Base-by-base conservation (phyloP, 768 basidiomycete species). In the Pleurotus salmoneostramineus region DNA sequence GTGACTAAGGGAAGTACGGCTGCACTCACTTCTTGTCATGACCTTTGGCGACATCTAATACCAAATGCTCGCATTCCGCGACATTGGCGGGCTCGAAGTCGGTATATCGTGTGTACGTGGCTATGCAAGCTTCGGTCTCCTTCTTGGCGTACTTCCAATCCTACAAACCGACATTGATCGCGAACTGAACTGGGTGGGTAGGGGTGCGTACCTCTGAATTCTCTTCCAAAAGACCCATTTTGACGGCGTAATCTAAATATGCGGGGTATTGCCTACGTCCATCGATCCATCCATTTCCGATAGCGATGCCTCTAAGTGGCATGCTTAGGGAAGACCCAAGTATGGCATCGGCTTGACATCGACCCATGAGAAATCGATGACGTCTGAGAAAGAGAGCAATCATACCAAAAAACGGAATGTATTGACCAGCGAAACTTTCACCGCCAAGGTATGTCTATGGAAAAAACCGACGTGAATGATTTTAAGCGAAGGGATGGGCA, bases 201-300 rank as follows among this genome's bases (percentile, higher is more conserved):
- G 59, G 31, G 47, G 56, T 31, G 47, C n/a, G 44, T 43, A 93
- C 93, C 42, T 84, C 78, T 2, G 89, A 82, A 27, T 84, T 84
- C 62, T 81, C 77, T 64, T 89, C 88, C 51, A 98, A 71, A 34
- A 98, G 70, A 2, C 90, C 89, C 43, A 88, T 84, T 65, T 89
- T 86, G 46, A 90, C 80, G 1, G 87, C 87, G 66, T 88, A 98
- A 62, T 96, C 93, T 43, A 94, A 73, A 69, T 92, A 98, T 14
- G 94, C 80, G 12, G 91, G 85, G 69, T 98, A 99, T 73, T 99
- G 97, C 57, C 79, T 77, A 43, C 83, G 82, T 0, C 87, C 86
- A 69, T 98, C 95, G 48, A 97, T 96, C 97, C 97, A 99, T 4
- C 96, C 96, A 70, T 99, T 99, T 17, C 97, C 97, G 45, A 99